Percentiles rank a stretch among this genome's conserved stretches.
These are phyloP conservation scores for Effrenium voratum DNA, from an alignment of 73 alveolate species.

Conservation along the genomic window DNA sequence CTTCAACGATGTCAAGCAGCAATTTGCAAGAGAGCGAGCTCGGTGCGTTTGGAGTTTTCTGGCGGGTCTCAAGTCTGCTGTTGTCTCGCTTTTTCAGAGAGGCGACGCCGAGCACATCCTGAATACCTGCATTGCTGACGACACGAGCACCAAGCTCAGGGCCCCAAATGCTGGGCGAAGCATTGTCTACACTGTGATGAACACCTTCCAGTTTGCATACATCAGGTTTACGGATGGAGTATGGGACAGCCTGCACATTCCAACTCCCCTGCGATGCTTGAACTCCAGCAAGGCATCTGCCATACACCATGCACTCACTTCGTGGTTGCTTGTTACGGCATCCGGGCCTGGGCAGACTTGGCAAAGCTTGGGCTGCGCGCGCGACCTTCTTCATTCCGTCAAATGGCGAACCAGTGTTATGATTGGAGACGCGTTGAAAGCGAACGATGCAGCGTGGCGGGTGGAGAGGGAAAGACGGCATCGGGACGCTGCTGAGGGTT, in stretches of 20 bases:
- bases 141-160: background rate
- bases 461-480: background rate
- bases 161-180: background rate
- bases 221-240: background rate
- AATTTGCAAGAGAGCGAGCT: background rate
- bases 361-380: background rate
- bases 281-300: background rate
- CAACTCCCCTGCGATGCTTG: conserved; percentile 13
- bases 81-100: background rate
- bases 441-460: background rate
- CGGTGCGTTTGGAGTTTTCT: conserved; percentile 31
- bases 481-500: background rate
- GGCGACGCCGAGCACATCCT: background rate
- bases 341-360: background rate
- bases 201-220: background rate
- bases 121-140: background rate
- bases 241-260: background rate
- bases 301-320: background rate
- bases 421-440: conserved; percentile 35
- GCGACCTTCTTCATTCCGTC: background rate
- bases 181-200: conserved; percentile 30
- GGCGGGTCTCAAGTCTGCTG: background rate
- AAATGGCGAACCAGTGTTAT: background rate
- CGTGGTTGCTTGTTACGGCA: background rate
- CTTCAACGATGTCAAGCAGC: too few species aligned